Evolutionary conservation across 2,329 filamentous ascomycete genomes (phyloP).

Genomic region (Bipolaris bicolor): DNA sequence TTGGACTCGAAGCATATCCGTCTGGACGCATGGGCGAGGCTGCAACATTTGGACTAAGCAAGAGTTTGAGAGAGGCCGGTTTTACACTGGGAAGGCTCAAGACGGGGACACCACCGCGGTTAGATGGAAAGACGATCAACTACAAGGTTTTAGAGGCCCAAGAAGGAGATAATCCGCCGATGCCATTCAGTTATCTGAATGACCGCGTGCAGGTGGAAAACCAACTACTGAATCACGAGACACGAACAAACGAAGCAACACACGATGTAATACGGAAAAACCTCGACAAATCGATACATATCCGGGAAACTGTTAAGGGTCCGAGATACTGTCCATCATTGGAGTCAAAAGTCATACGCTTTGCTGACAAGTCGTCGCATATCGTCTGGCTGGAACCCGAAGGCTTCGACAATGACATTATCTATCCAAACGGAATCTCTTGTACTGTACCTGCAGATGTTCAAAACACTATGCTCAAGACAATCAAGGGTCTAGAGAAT

Average conservation of each 20-base stretch:
- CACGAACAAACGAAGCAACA: conserved; percentile 81
- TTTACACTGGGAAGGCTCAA: conserved; percentile 90
- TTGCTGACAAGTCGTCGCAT: conserved; percentile 78
- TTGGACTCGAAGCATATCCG: conserved; percentile 82
- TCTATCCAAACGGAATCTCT: conserved; percentile 96
- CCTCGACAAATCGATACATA: conserved; percentile 95
- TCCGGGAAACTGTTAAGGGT: conserved; percentile 91
- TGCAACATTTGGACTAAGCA: conserved; percentile 89
- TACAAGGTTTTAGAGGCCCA: conserved; percentile 75
- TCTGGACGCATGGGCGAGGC: conserved; percentile 93
- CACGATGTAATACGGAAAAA: conserved; percentile 87
- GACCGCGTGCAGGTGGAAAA: conserved; percentile 75
- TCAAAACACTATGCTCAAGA: conserved; percentile 83
- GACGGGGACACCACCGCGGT: conserved; percentile 90
- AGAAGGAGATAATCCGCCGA: conserved; percentile 80
- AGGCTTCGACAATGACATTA: conserved; percentile 84
- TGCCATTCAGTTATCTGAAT: conserved; percentile 91
- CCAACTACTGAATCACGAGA: conserved; percentile 85
- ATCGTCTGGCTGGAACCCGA: conserved; percentile 98
- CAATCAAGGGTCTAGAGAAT: conserved; percentile 85
- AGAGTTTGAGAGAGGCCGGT: conserved; percentile 84
- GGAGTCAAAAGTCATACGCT: conserved; percentile 91
- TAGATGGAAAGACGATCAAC: conserved; percentile 83
- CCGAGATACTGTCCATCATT: conserved; percentile 95
- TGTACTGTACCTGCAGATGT: conserved; percentile 94